Base-by-base conservation (phyloP, 2,329 filamentous ascomycete species). In the Mariannaea sp. region DNA sequence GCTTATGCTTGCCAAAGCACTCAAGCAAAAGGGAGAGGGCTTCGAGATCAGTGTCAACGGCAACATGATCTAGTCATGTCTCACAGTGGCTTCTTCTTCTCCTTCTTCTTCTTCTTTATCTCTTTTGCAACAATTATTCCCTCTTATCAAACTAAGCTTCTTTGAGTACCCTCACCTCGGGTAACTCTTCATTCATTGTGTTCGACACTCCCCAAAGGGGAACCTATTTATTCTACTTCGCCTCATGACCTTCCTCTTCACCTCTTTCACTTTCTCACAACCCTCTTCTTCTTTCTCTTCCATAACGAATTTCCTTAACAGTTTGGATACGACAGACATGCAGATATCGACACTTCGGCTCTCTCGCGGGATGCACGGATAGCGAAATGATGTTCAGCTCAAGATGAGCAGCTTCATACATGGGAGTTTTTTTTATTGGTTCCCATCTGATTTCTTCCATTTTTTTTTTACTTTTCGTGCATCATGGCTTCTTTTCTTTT, bases 1-100 rank as follows among this genome's bases (percentile, higher is more conserved):
- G 80, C 77, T 95, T 56, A 95, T 95, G 90, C 83, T 95, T 39
- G 90, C 90, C 48, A 94, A 94, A 77, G 90, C 90, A 14, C 77
- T 91, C 69, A 89, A 87, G 77, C 88, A 91, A 73, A 94, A 92
- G 80, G 86, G 84, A 40, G 86, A 91, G 64, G 90, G 90, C 14
- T 93, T 88, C 64, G 88, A 92, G 74, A 84, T 94, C 64, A 88
- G 85, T 68, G 84, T 92, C 59, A 93, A 93, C 68, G 90, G 90
- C 38, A 87, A 85, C 73, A 87, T 87, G 83, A 87, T 89, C 67
- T 88, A 73, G 29, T 5, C 10, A 32, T 32, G 48, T 40, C 16
- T 9, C 19, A 4, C 16, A 12, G 14, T 29, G 35, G 19, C 24
- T 14, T 3, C 36, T 47, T 45, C 43, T 24, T 35, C 20, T 50